Conservation (phyloP, 192 early-diverging fungal genomes). For the Lobosporangium transversale region DNA sequence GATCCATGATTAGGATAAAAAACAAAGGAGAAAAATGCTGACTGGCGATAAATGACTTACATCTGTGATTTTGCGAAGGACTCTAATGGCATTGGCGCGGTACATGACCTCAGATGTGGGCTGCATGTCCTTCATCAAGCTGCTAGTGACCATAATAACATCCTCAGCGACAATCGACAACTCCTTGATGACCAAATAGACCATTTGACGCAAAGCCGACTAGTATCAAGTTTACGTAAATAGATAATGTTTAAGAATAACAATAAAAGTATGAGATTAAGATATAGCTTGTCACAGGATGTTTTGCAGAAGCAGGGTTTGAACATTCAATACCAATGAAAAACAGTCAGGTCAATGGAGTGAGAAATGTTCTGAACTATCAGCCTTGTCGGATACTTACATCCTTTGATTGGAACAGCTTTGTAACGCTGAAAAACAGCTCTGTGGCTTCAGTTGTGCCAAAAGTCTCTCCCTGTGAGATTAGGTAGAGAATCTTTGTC, state of each 20-base stretch:
- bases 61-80: constrained; percentile 95
- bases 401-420: constrained; percentile 97
- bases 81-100: constrained; percentile 95
- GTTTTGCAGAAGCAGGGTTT: no score
- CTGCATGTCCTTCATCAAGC: constrained; percentile 97
- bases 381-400: no score
- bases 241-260: not conserved
- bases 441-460: constrained; percentile 96
- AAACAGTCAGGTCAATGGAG: not conserved
- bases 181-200: constrained; percentile 98
- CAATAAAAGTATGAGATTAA: not conserved
- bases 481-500: constrained; percentile 93
- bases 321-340: no score
- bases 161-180: constrained; percentile 92
- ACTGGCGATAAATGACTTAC: constrained; percentile 59
- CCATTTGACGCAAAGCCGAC: constrained; percentile 95
- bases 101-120: constrained; percentile 91
- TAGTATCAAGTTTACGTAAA: constrained; percentile 29
- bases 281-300: no score
- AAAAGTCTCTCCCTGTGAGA: constrained; percentile 90
- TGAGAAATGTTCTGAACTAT: no score
- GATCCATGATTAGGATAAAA: not conserved
- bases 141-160: constrained; percentile 97
- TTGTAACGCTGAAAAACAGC: constrained; percentile 97
- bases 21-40: no score